Evolutionary conservation across 176 grass and related monocot species (phyloP), one percentile per base, ranked within the genome.

Genomic region (Neostapfia colusana): DNA sequence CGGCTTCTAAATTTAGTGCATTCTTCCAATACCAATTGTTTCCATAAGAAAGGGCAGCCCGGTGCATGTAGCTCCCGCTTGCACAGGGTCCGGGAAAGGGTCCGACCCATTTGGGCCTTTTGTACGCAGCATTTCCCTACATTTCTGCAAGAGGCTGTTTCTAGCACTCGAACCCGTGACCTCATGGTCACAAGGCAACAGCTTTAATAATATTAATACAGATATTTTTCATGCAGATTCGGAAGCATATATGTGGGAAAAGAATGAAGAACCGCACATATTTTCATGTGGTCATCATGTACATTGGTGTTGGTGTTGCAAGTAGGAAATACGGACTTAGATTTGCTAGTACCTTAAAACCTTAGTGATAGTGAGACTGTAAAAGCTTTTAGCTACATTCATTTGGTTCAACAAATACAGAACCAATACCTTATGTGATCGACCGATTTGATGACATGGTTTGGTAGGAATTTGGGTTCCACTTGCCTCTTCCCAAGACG

Each of bases 211-310:
- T 49, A 68, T 6, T 69, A 36, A 49, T 49, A 23, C 17, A 11
- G 18, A 61, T 37, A 45, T 63, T 8, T 8, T 53, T 53, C 27
- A 34, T 80, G 69, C 61, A 80, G 83, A 61, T 56, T 73, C 38
- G n/a, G 49, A 79, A 79, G 38, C 56, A 55, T 54, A 3, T 50
- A 55, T 35, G 9, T 62, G 55, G 44, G 20, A 66, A 65, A 26
- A 16, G 56, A 23, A 56, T 45, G 4, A 38, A 49, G 12, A 58
- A 23, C 14, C 46, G 17, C 46, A 49, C 13, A 48, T 64, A 48
- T 84, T 31, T 68, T 60, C 50, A 59, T 28, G 11, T 61, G 42
- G 20, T 76, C 28, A 26, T 44, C 39, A 66, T 55, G 65, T 8
- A 61, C 54, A 70, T 18, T 10, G 16, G 10, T 46, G 8, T 27